phyloP scores from a whole-genome alignment of 2,329 filamentous ascomycete genomes.

The Drechslerella coelobrocha region DNA sequence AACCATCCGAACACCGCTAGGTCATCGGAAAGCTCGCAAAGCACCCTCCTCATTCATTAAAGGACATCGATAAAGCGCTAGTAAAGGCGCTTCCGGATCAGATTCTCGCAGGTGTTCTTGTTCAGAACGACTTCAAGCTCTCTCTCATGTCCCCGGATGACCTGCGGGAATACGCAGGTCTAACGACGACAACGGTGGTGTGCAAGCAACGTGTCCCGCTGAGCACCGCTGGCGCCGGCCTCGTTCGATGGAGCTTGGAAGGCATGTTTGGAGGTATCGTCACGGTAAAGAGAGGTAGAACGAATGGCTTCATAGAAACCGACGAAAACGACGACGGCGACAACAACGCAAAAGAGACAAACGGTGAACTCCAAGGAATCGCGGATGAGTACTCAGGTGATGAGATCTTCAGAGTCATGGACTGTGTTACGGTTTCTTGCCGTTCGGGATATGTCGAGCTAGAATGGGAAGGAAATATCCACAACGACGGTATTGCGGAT shows the following conservation, averaged over 20 bases:
- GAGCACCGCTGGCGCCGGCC: slow-evolving; percentile 83
- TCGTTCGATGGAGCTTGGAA: slow-evolving; percentile 92
- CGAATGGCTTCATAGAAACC: slow-evolving; percentile 47
- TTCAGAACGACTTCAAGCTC: slow-evolving; percentile 97
- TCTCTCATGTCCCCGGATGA: slow-evolving; percentile 97
- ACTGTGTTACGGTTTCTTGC: slow-evolving; percentile 83
- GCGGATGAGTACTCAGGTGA: slow-evolving; percentile 57
- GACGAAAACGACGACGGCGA: slow-evolving; percentile 58
- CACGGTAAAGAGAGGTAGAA: slow-evolving; percentile 54
- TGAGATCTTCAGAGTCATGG: slow-evolving; percentile 77
- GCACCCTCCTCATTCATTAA: slow-evolving; percentile 66
- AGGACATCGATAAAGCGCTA: slow-evolving; percentile 55
- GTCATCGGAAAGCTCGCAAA: slow-evolving; percentile 93
- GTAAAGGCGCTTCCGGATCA: slow-evolving; percentile 62
- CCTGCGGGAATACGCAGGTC: slow-evolving; percentile 91
- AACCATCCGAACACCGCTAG: slow-evolving; percentile 24
- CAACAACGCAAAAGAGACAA: slow-evolving; percentile 57
- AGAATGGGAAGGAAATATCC: slow-evolving; percentile 97
- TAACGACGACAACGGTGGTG: slow-evolving; percentile 91
- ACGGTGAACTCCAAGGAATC: slow-evolving; percentile 54
- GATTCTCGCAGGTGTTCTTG: slow-evolving; percentile 85
- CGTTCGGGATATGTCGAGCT: slow-evolving; percentile 81
- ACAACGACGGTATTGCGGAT: slow-evolving; percentile 98
- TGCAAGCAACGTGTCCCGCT: slow-evolving; percentile 91
- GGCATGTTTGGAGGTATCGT: slow-evolving; percentile 91